Evolutionary conservation across 2,329 filamentous ascomycete species (phyloP), one percentile per base, ranked within the genome.

Genomic region (Beauveria brongniartii): DNA sequence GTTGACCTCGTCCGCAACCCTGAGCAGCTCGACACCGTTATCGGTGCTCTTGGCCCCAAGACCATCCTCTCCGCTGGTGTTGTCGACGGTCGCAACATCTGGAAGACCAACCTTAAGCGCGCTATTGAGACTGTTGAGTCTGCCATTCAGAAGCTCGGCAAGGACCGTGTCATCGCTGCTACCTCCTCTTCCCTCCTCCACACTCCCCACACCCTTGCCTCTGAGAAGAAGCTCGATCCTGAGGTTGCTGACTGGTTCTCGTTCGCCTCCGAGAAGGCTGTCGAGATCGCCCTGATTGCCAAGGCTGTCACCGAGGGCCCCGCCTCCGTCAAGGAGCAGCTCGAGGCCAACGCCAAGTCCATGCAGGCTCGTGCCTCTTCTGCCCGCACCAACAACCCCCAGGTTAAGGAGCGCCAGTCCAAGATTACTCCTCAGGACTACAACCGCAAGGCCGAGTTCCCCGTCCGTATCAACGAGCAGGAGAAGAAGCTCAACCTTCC

Each of bases 61-160:
- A 95, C 96, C 75, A 78, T 92, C 69, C 88, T 99, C 67, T 99
- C 94, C 67, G 89, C 87, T 67, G 94, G 94, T 91, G 90, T 99
- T 70, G 94, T 99, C 68, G 92, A 99, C 71, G 94, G 94, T 72
- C 92, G 94, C 73, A 99, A 99, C 86, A 97, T 99, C 84, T 99
- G 94, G 94, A 99, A 99, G 90, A 97, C 92, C 80, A 96, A 97
- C 88, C 89, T 97, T 82, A 90, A 96, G 86, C 86, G 86, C 71
- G 92, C 94, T 72, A 95, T 99, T 67, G 92, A 94, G 82, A 85
- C 81, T 66, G 89, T 94, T 64, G 91, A 97, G 86, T 82, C 85
- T 63, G 94, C 93, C 66, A 82, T 97, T 71, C 91, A 97, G 82
- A 85, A 96, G 82, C 86, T 99, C 65, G 93, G 94, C 80, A 93